Evolutionary conservation across 2,329 filamentous ascomycete species (phyloP).

Genomic region (Stromatinia cepivora): DNA sequence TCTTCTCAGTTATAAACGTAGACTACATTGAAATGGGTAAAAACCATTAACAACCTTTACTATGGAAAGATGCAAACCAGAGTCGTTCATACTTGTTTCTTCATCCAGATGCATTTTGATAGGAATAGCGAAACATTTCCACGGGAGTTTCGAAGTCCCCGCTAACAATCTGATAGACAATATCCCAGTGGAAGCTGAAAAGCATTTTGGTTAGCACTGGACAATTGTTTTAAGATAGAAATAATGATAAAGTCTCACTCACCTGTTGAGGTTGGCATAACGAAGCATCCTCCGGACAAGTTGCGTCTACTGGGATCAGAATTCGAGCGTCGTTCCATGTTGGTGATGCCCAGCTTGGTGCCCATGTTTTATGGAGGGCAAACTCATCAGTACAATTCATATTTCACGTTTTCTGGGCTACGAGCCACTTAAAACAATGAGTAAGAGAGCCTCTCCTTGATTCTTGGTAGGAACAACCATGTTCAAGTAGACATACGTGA

Average conservation of each 20-base stretch:
- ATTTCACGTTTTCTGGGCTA: not conserved
- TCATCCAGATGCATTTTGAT: not conserved
- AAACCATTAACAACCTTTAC: too few relatives aligned
- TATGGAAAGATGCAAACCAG: too few relatives aligned
- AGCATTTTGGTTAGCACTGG: not conserved
- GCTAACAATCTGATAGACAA: not conserved
- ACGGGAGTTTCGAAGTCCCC: too few relatives aligned
- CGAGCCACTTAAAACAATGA: not conserved
- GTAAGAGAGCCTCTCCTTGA: not conserved
- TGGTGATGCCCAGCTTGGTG: not conserved
- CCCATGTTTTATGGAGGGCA: not conserved
- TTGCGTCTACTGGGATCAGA: not conserved
- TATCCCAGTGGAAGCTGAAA: not conserved
- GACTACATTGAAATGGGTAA: too few relatives aligned
- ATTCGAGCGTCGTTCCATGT: not conserved
- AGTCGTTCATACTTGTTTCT: too few relatives aligned
- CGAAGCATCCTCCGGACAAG: not conserved
- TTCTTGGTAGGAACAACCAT: not conserved
- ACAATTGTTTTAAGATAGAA: not conserved
- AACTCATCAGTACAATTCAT: too few relatives aligned
- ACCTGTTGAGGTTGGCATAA: not conserved
- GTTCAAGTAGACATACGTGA: not conserved
- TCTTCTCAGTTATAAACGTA: not conserved
- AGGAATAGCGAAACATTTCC: not conserved
- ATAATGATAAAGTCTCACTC: not conserved